Conservation (phyloP, 805 yeast genomes). For the Torulaspora microellipsoides region DNA sequence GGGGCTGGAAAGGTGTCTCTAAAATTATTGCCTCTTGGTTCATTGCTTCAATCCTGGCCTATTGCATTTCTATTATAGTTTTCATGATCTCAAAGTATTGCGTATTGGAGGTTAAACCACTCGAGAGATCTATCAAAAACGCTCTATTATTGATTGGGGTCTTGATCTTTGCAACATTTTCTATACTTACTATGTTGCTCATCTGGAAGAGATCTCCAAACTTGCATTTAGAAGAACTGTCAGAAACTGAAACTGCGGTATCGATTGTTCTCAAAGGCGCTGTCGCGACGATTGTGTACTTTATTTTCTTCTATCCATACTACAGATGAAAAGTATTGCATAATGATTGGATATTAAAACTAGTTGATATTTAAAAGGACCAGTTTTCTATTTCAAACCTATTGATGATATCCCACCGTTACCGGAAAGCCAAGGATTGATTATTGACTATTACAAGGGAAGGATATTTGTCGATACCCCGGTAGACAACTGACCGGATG, state of each 20-base stretch:
- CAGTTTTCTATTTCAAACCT: conserved; percentile 49
- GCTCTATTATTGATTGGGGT: conserved; percentile 57
- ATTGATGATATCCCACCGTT: conserved; percentile 59
- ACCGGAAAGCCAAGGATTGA: conserved; percentile 52
- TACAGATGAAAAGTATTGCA: conserved; percentile 54
- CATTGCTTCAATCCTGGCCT: conserved; percentile 70
- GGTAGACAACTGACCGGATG: conserved; percentile 12
- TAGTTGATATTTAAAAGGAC: conserved; percentile 57
- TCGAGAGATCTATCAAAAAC: conserved; percentile 47
- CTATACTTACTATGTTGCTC: conserved; percentile 67
- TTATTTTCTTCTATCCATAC: conserved; percentile 55
- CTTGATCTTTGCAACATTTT: conserved; percentile 54
- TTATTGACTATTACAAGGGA: conserved; percentile 63
- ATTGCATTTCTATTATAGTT: conserved; percentile 52
- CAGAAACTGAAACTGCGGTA: conserved; percentile 50
- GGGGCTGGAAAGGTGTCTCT: conserved; percentile 76
- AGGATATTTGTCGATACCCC: conserved; percentile 38
- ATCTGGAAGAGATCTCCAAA: conserved; percentile 80
- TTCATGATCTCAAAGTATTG: conserved; percentile 55
- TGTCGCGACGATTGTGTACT: conserved; percentile 48
- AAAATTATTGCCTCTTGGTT: conserved; percentile 78
- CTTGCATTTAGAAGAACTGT: conserved; percentile 50
- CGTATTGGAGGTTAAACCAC: conserved; percentile 46
- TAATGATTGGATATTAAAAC: conserved; percentile 62
- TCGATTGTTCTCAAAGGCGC: conserved; percentile 63